Evolutionary conservation across 2,329 filamentous ascomycete species (phyloP), one percentile per base, ranked within the genome.

Genomic region (Sarocladium strictum): DNA sequence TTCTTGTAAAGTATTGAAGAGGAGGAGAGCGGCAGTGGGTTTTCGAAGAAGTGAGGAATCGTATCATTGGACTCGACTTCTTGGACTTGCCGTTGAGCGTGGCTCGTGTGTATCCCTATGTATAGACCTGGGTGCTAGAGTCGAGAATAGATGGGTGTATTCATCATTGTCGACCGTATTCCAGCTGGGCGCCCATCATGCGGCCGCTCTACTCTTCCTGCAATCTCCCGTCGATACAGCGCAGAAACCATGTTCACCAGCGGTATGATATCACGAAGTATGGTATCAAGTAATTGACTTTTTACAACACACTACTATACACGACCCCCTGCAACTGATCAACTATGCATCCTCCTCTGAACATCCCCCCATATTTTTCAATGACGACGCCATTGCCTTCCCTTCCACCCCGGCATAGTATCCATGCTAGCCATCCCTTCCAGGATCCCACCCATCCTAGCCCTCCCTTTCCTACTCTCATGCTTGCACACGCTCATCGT

Each of bases 101-200:
- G 37, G 17, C 29, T 33, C 37, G 15, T 45, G 37, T 54, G 52
- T 54, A 54, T 43, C 52, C 52, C 52, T 54, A 54, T 54, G 52
- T 54, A 54, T 54, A 54, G 52, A 54, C 35, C 24, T 32, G 37
- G 37, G 52, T 43, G 33, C 51, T 53, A 45, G 37, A 40, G 19
- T 29, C 37, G 37, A 33, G 37, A 33, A 43, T 45, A 23, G 37
- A 33, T 6, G 32, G 35, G 23, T 17, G 37, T 43, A 21, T 29
- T 45, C 35, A 41, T 45, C 14, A 41, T 38, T n/a, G 19, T 41
- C 19, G 24, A n/a, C 12, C 24, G 27, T 40, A 21, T n/a, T n/a
- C n/a, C n/a, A n/a, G n/a, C n/a, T n/a, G n/a, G n/a, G n/a, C n/a
- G n/a, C n/a, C n/a, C n/a, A n/a, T n/a, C n/a, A n/a, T n/a, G n/a